Conservation (phyloP, 2,329 filamentous ascomycete genomes). For the Microsporum ferrugineum region DNA sequence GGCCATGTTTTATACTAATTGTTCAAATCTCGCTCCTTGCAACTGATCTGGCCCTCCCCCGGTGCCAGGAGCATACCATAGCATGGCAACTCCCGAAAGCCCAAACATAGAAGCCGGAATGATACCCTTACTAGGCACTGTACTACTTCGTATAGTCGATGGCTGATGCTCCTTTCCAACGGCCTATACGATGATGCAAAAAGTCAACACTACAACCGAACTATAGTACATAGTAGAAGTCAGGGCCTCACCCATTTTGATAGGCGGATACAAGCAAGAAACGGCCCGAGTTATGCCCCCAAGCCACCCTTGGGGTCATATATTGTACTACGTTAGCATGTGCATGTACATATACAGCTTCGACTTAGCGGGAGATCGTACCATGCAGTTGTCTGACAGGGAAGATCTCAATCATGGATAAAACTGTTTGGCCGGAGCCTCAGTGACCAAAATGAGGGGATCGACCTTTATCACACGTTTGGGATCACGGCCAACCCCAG, state of each 20-base stretch:
- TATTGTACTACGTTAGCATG: background rate
- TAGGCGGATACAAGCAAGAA: background rate
- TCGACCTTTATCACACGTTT: slow-evolving; percentile 36
- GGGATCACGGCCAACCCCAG: slow-evolving; percentile 37
- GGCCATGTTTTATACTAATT: background rate
- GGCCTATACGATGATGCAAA: background rate
- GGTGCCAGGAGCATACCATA: background rate
- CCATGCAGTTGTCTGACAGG: slow-evolving; percentile 41
- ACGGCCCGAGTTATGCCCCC: background rate
- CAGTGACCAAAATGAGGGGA: slow-evolving; percentile 31
- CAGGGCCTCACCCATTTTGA: background rate
- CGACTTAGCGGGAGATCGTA: slow-evolving; percentile 42
- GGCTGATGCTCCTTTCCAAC: background rate
- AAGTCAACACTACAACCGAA: background rate
- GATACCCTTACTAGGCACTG: background rate
- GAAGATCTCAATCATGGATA: slow-evolving; percentile 38
- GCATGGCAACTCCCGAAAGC: too few species aligned
- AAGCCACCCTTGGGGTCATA: background rate
- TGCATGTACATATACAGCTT: background rate
- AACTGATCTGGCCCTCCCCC: background rate
- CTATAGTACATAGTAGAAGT: background rate
- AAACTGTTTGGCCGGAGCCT: slow-evolving; percentile 23
- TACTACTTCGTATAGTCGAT: background rate
- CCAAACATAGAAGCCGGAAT: background rate
- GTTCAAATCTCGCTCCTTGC: background rate